Evolutionary conservation across 2,329 filamentous ascomycete genomes (phyloP), one percentile per base, ranked within the genome.

Genomic region (Bimuria novae-zelandiae): DNA sequence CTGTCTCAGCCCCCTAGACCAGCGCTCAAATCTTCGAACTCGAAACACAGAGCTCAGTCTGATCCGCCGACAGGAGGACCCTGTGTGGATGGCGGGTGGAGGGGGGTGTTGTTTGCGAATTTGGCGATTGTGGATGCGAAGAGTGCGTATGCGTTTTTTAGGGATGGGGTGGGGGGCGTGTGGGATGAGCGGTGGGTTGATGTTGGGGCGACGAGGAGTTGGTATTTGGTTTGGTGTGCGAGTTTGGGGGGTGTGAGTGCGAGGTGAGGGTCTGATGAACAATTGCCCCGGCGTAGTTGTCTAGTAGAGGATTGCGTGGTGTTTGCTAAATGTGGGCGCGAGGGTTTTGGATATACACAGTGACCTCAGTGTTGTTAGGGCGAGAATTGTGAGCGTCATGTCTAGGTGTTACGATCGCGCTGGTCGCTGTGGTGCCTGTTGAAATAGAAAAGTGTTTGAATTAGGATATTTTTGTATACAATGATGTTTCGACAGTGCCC

Each of bases 61-160:
- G 12, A n/a, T 12, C 42, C 29, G 12, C 42, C 29, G 2, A 8
- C 42, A 5, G 29, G 19, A 16, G 29, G 29, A 37, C 30, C 29
- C 12, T 45, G 36, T 0, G 84, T 92, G 5, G 75, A 79, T 6
- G 89, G 89, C 37, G 90, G 90, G 0, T 97, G 94, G 94, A 89
- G 84, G 70, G 90, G 93, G 0, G 84, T 97, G 16, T 73, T 97
- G 30, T 90, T 88, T 65, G 90, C 86, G 19, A 97, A 95, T 71
- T 81, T 90, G 37, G 92, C 90, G 0, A 85, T 92, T 7, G 79
- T 92, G 35, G 84, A 96, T 68, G 85, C 93, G 0, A 74, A 72
- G 47, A 76, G 82, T 6, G 85, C 89, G 19, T 97, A 84, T 79
- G 70, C 81, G 0, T 96, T 93, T 73, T 97, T 99, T 70, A 80